Conservation (phyloP, 2,329 filamentous ascomycete genomes). For the Plectosphaerella sp. region DNA sequence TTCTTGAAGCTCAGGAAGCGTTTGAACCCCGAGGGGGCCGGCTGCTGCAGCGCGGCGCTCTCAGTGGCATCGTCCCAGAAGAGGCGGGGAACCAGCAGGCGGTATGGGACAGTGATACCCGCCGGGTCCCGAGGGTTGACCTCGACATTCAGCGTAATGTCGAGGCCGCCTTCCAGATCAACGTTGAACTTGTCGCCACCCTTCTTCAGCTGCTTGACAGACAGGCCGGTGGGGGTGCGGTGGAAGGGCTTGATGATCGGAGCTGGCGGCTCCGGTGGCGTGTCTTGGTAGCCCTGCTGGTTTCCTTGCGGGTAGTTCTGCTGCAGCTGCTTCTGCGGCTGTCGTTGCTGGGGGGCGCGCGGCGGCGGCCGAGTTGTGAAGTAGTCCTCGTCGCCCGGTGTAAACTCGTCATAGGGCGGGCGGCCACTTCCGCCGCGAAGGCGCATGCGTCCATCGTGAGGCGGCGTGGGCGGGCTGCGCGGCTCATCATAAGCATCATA, state of each 20-base stretch:
- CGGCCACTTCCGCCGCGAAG: constrained; percentile 34
- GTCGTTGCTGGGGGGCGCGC: constrained; percentile 6
- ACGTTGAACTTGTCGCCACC: constrained; percentile 52
- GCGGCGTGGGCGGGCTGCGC: constrained; percentile 10
- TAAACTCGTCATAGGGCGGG: constrained; percentile 38
- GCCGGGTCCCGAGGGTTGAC: constrained; percentile 79
- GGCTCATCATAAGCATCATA: constrained; percentile 20
- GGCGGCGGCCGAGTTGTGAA: constrained; percentile 41
- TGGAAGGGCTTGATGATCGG: constrained; percentile 44
- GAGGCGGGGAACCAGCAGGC: constrained; percentile 77
- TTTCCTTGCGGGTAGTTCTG: constrained; percentile 10
- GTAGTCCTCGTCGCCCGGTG: constrained; percentile 51
- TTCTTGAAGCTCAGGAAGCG: constrained; percentile 40
- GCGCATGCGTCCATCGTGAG: constrained; percentile 11
- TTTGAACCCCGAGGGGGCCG: constrained; percentile 34
- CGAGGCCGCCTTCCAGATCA: constrained; percentile 77
- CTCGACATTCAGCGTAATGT: constrained; percentile 86
- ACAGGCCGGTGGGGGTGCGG: constrained; percentile 66
- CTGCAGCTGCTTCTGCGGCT: constrained; percentile 1
- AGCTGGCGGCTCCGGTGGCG: constrained; percentile 4
- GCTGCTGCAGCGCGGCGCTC: constrained; percentile 11
- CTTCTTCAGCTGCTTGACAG: constrained; percentile 55
- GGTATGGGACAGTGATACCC: constrained; percentile 83
- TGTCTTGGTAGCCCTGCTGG: constrained; percentile 6
- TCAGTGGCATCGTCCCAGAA: constrained; percentile 43